Evolutionary conservation across 805 yeast genomes (phyloP), one percentile per base, ranked within the genome.

Genomic region (Saccharomycopsis selenospora): DNA sequence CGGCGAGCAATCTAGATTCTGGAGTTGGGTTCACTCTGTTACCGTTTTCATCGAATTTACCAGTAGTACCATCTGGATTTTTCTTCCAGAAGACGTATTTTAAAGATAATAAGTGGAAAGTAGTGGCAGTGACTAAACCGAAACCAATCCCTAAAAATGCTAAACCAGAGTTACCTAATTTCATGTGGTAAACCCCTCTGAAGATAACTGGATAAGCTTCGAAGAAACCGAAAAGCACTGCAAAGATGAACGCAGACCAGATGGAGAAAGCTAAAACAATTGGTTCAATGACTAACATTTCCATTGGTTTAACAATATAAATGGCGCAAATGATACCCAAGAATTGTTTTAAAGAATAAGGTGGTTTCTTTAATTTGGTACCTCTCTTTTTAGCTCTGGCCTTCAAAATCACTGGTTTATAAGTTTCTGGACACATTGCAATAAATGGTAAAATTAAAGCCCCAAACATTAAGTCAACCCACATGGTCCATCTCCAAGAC

Each of bases 131-230:
- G 52, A 79, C 50, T 51, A 84, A 67, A 10, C 93, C 93, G 28
- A 82, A 48, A 55, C 88, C 86, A 48, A 84, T 83, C 40, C 85
- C 85, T 26, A 84, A 63, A 62, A 84, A 84, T 4, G 89, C 75
- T 48, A 84, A 67, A 11, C 90, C 88, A 1, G 87, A 73, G 10
- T 76, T 65, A 49, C 88, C 90, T 1, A 66, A 51, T 36, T 58
- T 59, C 87, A 83, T 80, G 2, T 54, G 55, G 61, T 84, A 82
- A 22, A 71, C 75, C 29, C 84, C 85, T 59, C 76, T 68, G 66
- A 82, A 84, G 52, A 84, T 83, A 45, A 83, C 76, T 6, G 89
- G 89, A 65, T 71, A 82, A 3, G 89, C 89, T 62, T 83, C 90
- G 58, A 84, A 84, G 70, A 83, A 84, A 0, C 88, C 90, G 56